These are phyloP conservation scores for Trichophyton simii DNA, from an alignment of 2,329 filamentous ascomycete species.

Conservation along the genomic window DNA sequence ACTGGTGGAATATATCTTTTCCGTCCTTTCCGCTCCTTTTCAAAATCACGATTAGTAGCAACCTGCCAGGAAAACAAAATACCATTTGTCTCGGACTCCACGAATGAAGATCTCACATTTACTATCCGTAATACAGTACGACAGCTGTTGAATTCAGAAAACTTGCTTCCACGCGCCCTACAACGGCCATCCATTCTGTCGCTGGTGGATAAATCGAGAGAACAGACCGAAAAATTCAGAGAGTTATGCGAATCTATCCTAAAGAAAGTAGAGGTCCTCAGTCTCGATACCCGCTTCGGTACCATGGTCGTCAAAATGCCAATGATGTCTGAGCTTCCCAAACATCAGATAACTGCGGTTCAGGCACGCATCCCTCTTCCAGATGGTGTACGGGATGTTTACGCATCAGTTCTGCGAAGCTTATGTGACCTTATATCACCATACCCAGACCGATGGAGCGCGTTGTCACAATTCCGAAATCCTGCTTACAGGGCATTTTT, in stretches of 20 bases:
- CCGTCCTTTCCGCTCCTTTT: slow-evolving; percentile 36
- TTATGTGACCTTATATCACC: slow-evolving; percentile 4
- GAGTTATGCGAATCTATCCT: slow-evolving; percentile 46
- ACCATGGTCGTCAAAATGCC: slow-evolving; percentile 16
- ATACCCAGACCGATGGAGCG: neutral
- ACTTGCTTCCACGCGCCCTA: slow-evolving; percentile 54
- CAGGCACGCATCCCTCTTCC: slow-evolving; percentile 17
- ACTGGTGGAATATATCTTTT: slow-evolving; percentile 26
- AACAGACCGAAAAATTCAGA: slow-evolving; percentile 35
- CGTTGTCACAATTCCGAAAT: neutral
- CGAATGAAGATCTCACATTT: slow-evolving; percentile 64
- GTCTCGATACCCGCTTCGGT: slow-evolving; percentile 25
- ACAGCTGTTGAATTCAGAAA: slow-evolving; percentile 45
- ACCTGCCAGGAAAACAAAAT: slow-evolving; percentile 58
- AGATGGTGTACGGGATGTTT: slow-evolving; percentile 21
- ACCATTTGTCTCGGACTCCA: slow-evolving; percentile 71
- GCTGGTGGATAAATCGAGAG: slow-evolving; percentile 44
- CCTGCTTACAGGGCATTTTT: neutral
- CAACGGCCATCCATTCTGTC: slow-evolving; percentile 51
- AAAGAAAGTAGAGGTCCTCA: slow-evolving; percentile 19
- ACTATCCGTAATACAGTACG: slow-evolving; percentile 74
- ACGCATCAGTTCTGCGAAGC: neutral
- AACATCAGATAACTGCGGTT: neutral
- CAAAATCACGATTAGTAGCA: slow-evolving; percentile 52
- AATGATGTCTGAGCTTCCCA: neutral